These are phyloP conservation scores for Fusarium tuaranense DNA, from an alignment of 2,329 filamentous ascomycete genomes.

Conservation along the genomic window DNA sequence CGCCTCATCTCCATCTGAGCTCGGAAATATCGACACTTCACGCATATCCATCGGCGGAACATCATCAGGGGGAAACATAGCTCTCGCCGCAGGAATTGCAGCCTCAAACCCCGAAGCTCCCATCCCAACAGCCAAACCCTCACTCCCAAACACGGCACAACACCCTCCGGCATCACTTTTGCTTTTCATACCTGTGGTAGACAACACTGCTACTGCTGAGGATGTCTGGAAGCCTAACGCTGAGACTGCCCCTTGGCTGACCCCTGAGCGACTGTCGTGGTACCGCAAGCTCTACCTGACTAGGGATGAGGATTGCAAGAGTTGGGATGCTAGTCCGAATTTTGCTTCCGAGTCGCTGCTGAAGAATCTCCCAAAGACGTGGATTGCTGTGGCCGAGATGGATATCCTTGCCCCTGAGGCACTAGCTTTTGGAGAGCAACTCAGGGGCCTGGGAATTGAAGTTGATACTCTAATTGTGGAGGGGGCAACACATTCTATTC, in stretches of 20 bases:
- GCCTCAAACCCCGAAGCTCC: slow-evolving; percentile 20
- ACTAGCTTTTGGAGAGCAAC: slow-evolving; percentile 42
- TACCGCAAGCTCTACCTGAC: slow-evolving; percentile 52
- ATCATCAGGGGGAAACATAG: slow-evolving; percentile 46
- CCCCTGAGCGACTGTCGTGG: slow-evolving; percentile 49
- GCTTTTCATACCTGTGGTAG: slow-evolving; percentile 49
- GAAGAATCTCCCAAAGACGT: slow-evolving; percentile 45
- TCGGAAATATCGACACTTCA: slow-evolving; percentile 40
- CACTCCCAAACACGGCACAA: slow-evolving; percentile 13
- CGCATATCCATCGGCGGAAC: slow-evolving; percentile 47
- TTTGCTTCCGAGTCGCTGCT: slow-evolving; percentile 42
- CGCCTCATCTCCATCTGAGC: slow-evolving; percentile 25
- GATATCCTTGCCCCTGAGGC: slow-evolving; percentile 51
- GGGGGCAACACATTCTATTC: slow-evolving; percentile 43
- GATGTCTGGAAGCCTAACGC: slow-evolving; percentile 41
- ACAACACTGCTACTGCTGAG: slow-evolving; percentile 48
- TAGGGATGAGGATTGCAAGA: slow-evolving; percentile 33
- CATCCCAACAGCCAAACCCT: slow-evolving; percentile 34
- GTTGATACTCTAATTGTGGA: slow-evolving; percentile 32
- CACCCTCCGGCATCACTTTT: slow-evolving; percentile 29
- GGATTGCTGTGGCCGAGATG: slow-evolving; percentile 48
- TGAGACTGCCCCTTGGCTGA: slow-evolving; percentile 49
- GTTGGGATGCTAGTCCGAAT: slow-evolving; percentile 50
- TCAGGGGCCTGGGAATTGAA: slow-evolving; percentile 38
- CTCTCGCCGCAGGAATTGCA: slow-evolving; percentile 38